A percentile compares a stretch with the other conserved stretches of the same genome.
Evolutionary conservation across 257 asterid genomes (phyloP).

Genomic region (Lantana camara): DNA sequence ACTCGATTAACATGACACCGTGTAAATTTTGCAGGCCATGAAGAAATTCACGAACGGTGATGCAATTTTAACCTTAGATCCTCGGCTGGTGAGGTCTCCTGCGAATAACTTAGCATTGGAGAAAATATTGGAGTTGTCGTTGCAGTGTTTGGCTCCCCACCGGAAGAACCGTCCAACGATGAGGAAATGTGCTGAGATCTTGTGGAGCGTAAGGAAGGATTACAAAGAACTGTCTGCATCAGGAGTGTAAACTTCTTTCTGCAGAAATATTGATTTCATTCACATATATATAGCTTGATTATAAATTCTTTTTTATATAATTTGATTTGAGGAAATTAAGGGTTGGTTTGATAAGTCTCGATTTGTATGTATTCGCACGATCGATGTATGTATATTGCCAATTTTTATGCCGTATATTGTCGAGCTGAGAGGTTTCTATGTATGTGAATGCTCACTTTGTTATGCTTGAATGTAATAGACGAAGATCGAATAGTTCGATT

Average conservation of each 20-base stretch:
- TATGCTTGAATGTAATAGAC: too few species aligned
- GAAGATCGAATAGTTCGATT: not conserved
- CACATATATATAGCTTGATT: not conserved
- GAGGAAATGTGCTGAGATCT: slow-evolving; percentile 85
- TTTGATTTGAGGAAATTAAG: not conserved
- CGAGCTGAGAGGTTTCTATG: not conserved
- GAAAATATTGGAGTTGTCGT: slow-evolving; percentile 67
- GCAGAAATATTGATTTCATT: too few species aligned
- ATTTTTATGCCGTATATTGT: slow-evolving; percentile 24
- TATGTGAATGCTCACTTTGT: not conserved
- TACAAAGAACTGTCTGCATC: slow-evolving; percentile 50
- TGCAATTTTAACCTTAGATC: slow-evolving; percentile 77
- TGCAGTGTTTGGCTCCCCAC: slow-evolving; percentile 77
- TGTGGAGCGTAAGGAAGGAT: slow-evolving; percentile 87
- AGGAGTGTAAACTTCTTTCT: not conserved
- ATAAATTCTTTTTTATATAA: too few species aligned
- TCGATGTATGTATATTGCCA: slow-evolving; percentile 11
- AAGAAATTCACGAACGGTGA: slow-evolving; percentile 74
- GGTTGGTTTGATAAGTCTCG: slow-evolving; percentile 27
- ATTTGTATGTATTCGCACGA: not conserved
- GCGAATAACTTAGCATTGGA: slow-evolving; percentile 65
- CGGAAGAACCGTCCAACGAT: slow-evolving; percentile 74
- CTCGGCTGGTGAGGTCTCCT: slow-evolving; percentile 65
- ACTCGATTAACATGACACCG: not conserved
- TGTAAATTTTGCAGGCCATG: slow-evolving; percentile 60